phyloP scores from a whole-genome alignment of 345 rosid species.

The Lepidium africanum region DNA sequence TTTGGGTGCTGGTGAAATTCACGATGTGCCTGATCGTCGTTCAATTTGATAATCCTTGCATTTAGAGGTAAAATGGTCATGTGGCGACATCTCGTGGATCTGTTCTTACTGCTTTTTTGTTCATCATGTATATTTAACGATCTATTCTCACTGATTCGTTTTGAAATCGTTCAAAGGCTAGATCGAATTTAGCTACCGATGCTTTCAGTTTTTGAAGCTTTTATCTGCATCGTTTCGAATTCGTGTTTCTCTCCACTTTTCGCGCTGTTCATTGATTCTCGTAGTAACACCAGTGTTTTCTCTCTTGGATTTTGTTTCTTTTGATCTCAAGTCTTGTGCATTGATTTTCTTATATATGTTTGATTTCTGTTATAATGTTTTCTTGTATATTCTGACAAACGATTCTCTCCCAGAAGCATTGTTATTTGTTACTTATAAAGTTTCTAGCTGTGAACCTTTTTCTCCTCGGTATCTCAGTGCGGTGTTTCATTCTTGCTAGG shows the following conservation, averaged over 20 bases:
- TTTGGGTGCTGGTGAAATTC: not conserved
- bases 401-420: not conserved
- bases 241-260: not conserved
- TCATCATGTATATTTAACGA: not conserved
- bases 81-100: not conserved
- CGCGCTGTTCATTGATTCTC: not conserved
- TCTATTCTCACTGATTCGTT: not conserved
- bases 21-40: not conserved
- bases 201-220: not conserved
- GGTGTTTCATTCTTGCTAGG: not conserved
- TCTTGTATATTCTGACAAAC: not conserved
- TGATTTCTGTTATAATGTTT: not conserved
- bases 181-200: not conserved
- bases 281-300: not conserved
- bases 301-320: not conserved
- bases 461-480: not conserved
- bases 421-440: not conserved
- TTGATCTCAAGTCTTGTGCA: not conserved
- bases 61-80: not conserved
- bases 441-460: not conserved
- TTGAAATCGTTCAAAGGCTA: not conserved
- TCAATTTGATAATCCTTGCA: not conserved
- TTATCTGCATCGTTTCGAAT: not conserved
- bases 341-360: not conserved
- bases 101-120: not conserved